phyloP scores from a whole-genome alignment of 805 yeast genomes.

The Cephaloascus fragrans region DNA sequence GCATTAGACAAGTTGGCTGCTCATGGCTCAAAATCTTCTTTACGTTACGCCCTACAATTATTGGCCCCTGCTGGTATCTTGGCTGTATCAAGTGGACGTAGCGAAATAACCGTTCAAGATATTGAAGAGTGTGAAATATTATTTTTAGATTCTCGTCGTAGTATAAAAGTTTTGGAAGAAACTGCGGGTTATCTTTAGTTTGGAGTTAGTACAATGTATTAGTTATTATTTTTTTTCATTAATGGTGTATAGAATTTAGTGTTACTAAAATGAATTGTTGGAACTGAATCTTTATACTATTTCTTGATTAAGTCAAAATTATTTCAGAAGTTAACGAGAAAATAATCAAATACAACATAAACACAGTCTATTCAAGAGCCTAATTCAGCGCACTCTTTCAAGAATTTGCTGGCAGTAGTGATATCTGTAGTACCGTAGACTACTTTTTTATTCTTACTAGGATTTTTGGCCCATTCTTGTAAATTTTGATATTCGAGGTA shows the following conservation, averaged over 20 bases:
- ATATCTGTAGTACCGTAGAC: constrained; percentile 84
- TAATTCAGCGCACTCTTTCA: constrained; percentile 53
- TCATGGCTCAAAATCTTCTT: constrained; percentile 67
- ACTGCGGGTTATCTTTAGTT: constrained; percentile 26
- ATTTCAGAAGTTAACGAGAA: too few species aligned
- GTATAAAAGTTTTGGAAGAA: constrained; percentile 57
- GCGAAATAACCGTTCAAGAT: constrained; percentile 58
- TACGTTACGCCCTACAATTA: constrained; percentile 87
- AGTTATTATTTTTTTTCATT: too few species aligned
- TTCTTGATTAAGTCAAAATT: too few species aligned
- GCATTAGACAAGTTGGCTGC: constrained; percentile 69
- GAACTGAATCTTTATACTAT: too few species aligned
- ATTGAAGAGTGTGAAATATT: constrained; percentile 75
- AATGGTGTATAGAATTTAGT: too few species aligned
- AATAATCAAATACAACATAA: too few species aligned
- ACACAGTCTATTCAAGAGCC: too few species aligned
- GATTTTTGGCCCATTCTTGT: constrained; percentile 68
- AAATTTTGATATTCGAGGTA: constrained; percentile 89
- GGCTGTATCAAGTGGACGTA: constrained; percentile 63
- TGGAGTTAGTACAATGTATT: too few species aligned
- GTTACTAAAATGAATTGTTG: too few species aligned
- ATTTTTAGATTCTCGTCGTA: constrained; percentile 80
- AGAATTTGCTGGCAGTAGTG: constrained; percentile 57
- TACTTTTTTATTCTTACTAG: constrained; percentile 39
- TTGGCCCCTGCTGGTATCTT: constrained; percentile 85